Evolutionary conservation across 2,329 filamentous ascomycete species (phyloP).

Genomic region (Neonectria neomacrospora): DNA sequence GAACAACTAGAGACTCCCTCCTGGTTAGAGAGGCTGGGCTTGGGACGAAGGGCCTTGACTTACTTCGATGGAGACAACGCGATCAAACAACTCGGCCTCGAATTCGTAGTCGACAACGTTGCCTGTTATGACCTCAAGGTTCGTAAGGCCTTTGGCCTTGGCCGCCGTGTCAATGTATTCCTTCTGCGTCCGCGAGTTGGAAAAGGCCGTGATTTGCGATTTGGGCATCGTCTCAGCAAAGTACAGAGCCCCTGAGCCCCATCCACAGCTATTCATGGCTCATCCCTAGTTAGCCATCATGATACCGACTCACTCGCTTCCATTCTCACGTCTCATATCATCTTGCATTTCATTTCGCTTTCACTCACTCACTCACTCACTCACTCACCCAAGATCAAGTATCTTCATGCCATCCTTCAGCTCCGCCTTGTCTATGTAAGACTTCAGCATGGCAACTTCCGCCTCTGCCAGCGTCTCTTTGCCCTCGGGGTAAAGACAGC

Average conservation of each 20-base stretch:
- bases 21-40: not conserved
- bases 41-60: slow-evolving; percentile 32
- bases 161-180: slow-evolving; percentile 72
- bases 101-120: slow-evolving; percentile 76
- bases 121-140: slow-evolving; percentile 73
- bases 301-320: not conserved
- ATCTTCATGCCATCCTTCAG: slow-evolving; percentile 70
- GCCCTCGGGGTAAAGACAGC: slow-evolving; percentile 72
- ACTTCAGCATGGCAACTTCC: slow-evolving; percentile 72
- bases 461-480: slow-evolving; percentile 72
- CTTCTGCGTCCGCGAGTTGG: slow-evolving; percentile 76
- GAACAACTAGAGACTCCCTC: slow-evolving; percentile 62
- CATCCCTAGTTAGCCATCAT: slow-evolving; percentile 2
- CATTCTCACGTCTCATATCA: not conserved
- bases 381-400: slow-evolving; percentile 68
- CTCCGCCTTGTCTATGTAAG: slow-evolving; percentile 70
- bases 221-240: slow-evolving; percentile 73
- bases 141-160: slow-evolving; percentile 64
- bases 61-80: slow-evolving; percentile 72
- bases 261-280: slow-evolving; percentile 65
- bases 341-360: not conserved
- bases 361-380: not conserved
- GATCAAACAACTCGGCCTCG: slow-evolving; percentile 66
- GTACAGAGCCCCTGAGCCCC: slow-evolving; percentile 74
- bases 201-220: slow-evolving; percentile 72